Evolutionary conservation across 2,329 filamentous ascomycete species (phyloP), one percentile per base, ranked within the genome.

Genomic region (Pyrenochaeta sp.): DNA sequence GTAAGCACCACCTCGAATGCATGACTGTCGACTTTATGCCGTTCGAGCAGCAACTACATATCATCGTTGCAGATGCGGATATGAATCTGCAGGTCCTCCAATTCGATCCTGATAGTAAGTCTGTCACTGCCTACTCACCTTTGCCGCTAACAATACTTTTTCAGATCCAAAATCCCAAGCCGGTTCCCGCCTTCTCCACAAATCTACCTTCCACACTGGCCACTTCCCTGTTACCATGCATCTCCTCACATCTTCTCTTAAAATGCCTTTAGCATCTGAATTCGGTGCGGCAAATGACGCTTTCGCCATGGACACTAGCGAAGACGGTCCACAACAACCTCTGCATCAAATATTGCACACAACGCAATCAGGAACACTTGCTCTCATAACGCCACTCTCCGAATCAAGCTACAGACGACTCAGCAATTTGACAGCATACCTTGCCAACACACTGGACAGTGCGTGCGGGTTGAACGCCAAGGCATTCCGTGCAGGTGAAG

Each of bases 91-190:
- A 97, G 72, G 84, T 97, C 41, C 79, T 98, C 60, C 91, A 98
- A 75, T 99, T 95, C 68, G 93, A 98, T 68, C 95, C 95, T 0
- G 94, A 98, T 71, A 90, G 92, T 95, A 82, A 77, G 89, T 83
- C 11, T 39, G 15, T 33, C 7, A 27, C 39, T 10, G 40, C 20
- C 36, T 23, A 44, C 11, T 18, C 7, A 33, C 47, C 27, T 10
- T 39, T 29, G 11, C 21, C 44, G 23, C 46, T 49, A 55, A 60
- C 44, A n/a, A 10, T 11, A 27, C 27, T 2, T 9, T 10, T 2
- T 49, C 63, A 96, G 93, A 98, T 71, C 94, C 94, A 14, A 96
- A 96, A 79, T 96, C 92, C 6, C 86, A 97, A 30, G 90, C 94
- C 51, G 95, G 95, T 43, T 90, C 93, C 67, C 86, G 93, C 35